Base-by-base conservation (phyloP, 2,329 filamentous ascomycete species). In the Aureobasidium subglaciale region DNA sequence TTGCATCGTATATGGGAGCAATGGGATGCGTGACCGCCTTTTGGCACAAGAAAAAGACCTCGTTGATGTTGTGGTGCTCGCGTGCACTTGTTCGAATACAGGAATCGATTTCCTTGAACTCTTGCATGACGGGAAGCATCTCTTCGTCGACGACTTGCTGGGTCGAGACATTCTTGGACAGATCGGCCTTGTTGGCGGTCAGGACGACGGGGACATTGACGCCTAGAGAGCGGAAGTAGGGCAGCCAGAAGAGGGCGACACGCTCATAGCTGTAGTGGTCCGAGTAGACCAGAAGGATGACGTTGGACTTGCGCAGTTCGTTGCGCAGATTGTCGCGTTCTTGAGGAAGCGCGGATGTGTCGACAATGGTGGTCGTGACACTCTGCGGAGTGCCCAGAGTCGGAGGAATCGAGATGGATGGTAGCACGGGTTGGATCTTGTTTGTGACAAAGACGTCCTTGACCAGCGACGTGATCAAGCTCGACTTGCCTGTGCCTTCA, bases 231-330 rank as follows among this genome's bases (percentile, higher is more conserved):
- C 93, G 87, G 68, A 99, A 97, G 72, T 96, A 95, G 10, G 93
- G 93, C 82, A 99, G 87, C 93, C 93, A 99, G 72, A 97, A 99
- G 42, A 99, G 78, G 3, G 92, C 93, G 3, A 99, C 91, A 34
- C 93, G 81, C 70, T 99, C 93, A 75, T 97, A 99, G 78, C 91
- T 97, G 76, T 99, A 99, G 73, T 97, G 92, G 70, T 99, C 93
- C 62, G 91, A 91, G 71, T 99, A 99, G 55, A 99, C 91, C 40
- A 99, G 83, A 16, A 97, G 79, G 61, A 99, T 97, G 62, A 96
- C 92, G 69, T 96, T 99, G 66, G 87, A 93, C 71, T 96, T 96
- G 61, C 93, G 85, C 59, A 99, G 91, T 74, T 97, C 93, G 69
- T 93, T 93, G 59, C 91, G 87, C 58, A 99, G 78, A 16, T 86